These are phyloP conservation scores for Leishmania tarentolae DNA, from an alignment of 208 protist genomes.

Conservation along the genomic window DNA sequence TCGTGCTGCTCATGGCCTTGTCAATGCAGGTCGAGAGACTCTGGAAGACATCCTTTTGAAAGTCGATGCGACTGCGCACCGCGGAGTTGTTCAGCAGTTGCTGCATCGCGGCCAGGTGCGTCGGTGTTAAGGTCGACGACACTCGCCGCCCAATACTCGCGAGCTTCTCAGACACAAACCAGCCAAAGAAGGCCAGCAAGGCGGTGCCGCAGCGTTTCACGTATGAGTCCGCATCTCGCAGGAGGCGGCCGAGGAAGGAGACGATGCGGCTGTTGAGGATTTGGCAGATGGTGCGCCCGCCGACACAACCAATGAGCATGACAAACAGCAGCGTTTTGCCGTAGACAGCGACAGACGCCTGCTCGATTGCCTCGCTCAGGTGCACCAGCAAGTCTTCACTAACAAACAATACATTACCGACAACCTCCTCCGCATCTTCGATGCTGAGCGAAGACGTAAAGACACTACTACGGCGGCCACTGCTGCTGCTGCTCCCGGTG, in stretches of 20 bases:
- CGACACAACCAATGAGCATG: slow-evolving; percentile 65
- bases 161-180: slow-evolving; percentile 71
- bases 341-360: slow-evolving; percentile 53
- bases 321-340: slow-evolving; percentile 80
- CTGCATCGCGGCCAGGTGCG: slow-evolving; percentile 50
- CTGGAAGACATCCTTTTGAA: slow-evolving; percentile 56
- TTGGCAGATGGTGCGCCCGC: slow-evolving; percentile 46
- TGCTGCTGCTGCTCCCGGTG: slow-evolving; percentile 20
- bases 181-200: slow-evolving; percentile 47
- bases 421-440: slow-evolving; percentile 25
- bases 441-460: slow-evolving; percentile 28
- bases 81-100: slow-evolving; percentile 59
- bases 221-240: slow-evolving; percentile 78
- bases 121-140: slow-evolving; percentile 43
- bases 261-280: slow-evolving; percentile 48
- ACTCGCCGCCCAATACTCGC: slow-evolving; percentile 40
- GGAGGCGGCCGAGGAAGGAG: slow-evolving; percentile 55
- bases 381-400: slow-evolving; percentile 29
- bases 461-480: slow-evolving; percentile 2
- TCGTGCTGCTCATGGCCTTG: slow-evolving; percentile 60
- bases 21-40: slow-evolving; percentile 71
- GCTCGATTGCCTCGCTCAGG: slow-evolving; percentile 49
- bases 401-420: slow-evolving; percentile 25
- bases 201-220: slow-evolving; percentile 57
- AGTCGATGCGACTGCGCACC: slow-evolving; percentile 43